phyloP scores from a whole-genome alignment of 1,284 basidiomycete genomes.

The Trichosporon ovoides region DNA sequence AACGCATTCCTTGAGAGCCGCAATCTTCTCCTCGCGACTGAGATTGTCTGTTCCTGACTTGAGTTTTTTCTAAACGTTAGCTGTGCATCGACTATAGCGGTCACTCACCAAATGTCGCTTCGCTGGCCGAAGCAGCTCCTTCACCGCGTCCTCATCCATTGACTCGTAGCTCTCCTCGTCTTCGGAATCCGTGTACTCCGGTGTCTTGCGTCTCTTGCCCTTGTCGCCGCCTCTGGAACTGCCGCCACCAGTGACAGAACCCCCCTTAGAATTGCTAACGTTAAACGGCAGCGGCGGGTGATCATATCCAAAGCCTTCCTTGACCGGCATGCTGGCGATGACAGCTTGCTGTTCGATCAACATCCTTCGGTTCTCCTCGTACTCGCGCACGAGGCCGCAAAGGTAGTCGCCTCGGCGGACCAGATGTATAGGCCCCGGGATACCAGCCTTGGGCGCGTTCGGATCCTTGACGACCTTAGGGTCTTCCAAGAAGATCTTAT shows the following conservation, averaged over 20 bases:
- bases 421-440: constrained; percentile 94
- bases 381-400: constrained; percentile 74
- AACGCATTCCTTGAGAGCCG: constrained; percentile 90
- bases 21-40: constrained; percentile 89
- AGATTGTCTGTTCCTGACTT: constrained; percentile 88
- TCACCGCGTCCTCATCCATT: constrained; percentile 93
- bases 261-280: not conserved
- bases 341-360: constrained; percentile 51
- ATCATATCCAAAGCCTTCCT: constrained; percentile 44
- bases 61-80: constrained; percentile 68
- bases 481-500: constrained; percentile 97
- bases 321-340: constrained; percentile 52
- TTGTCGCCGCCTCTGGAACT: constrained; percentile 52
- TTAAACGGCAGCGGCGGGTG: constrained; percentile 24
- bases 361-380: constrained; percentile 83
- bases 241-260: not conserved
- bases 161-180: constrained; percentile 73
- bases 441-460: constrained; percentile 48
- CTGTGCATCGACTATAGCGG: not conserved
- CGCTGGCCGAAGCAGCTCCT: constrained; percentile 92
- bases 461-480: constrained; percentile 61
- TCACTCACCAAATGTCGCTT: constrained; percentile 83
- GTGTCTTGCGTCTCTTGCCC: constrained; percentile 79
- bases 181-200: constrained; percentile 83
- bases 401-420: constrained; percentile 95